Base-by-base conservation (phyloP, 129 eudicot genomes). In the Solidago caesia region DNA sequence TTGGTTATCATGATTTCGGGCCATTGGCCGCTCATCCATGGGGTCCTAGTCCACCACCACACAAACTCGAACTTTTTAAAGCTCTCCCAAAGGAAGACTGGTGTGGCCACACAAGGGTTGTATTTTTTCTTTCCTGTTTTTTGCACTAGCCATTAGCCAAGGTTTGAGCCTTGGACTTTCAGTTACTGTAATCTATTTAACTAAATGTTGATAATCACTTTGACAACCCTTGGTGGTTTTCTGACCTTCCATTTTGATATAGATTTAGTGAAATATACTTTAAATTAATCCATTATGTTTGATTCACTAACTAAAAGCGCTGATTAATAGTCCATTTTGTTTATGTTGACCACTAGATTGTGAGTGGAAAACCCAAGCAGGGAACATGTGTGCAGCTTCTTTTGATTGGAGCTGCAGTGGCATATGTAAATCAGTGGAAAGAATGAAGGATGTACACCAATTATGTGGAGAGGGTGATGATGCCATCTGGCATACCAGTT, bases 361-460 rank as follows among this genome's bases (percentile, higher is more conserved):
- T 41, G 94, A 91, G 79, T 84, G 88, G 91, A 91, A 91, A 71
- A 86, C 88, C 0, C 91, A 91, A 76, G 91, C 88, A 1, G 97
- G 97, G 43, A 91, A 88, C 78, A 53, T 83, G 45, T 90, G 96
- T 61, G 96, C 84, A 51, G 96, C 96, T 60, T 86, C 97, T 5
- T 91, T 91, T n/a, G 97, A 91, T 77, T 91, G 97, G 94, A 91
- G 97, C 64, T 91, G 97, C 75, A 91, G 97, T 39, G 94, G 97
- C 16, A 73, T 91, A 71, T 91, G 97, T 86, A 91, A 84, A 71
- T 91, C 94, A 0, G 91, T 68, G 4, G 97, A 91, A 76, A 78
- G 91, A 75, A 86, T 91, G 91, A 83, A 84, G 55, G 89, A 82
- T 14, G 91, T 91, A 27, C 97, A 91, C 82, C 72, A 72, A 77